A percentile compares a stretch with the other conserved stretches of the same genome.
Evolutionary conservation across 257 asterid genomes (phyloP).

Genomic region (Solanum sejunctum): DNA sequence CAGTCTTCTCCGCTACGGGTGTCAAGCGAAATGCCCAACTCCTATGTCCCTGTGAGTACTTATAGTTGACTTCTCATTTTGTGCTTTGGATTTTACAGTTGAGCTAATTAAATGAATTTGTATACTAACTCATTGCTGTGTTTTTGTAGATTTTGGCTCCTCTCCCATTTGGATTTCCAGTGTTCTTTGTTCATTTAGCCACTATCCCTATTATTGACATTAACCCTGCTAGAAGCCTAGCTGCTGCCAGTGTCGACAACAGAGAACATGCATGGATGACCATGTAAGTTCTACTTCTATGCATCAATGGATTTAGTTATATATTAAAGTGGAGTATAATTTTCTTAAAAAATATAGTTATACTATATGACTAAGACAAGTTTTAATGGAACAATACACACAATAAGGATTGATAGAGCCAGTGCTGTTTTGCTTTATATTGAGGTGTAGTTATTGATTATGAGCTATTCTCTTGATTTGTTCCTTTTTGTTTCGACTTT

Average conservation of each 20-base stretch:
- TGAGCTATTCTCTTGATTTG: background rate
- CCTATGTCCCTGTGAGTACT: slow-evolving; percentile 43
- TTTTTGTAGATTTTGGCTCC: slow-evolving; percentile 58
- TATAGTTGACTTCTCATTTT: background rate
- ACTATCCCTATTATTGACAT: slow-evolving; percentile 61
- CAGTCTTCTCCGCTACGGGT: slow-evolving; percentile 63
- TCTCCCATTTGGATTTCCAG: slow-evolving; percentile 63
- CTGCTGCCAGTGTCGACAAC: slow-evolving; percentile 28
- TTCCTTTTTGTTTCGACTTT: background rate
- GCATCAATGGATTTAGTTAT: background rate
- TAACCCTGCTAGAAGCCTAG: slow-evolving; percentile 31
- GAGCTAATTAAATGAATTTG: background rate
- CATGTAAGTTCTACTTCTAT: slow-evolving; percentile 28
- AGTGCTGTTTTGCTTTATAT: background rate
- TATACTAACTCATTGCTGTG: background rate
- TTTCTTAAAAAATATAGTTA: background rate
- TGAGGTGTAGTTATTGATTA: background rate
- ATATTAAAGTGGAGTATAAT: background rate
- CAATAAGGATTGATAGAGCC: background rate
- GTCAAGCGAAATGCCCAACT: slow-evolving; percentile 77
- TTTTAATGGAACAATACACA: background rate
- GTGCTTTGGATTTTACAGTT: background rate
- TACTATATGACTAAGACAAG: background rate
- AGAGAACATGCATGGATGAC: slow-evolving; percentile 51
- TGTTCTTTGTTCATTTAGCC: slow-evolving; percentile 67